Evolutionary conservation across 345 rosid genomes (phyloP).

Genomic region (Euphorbia pulcherrima): DNA sequence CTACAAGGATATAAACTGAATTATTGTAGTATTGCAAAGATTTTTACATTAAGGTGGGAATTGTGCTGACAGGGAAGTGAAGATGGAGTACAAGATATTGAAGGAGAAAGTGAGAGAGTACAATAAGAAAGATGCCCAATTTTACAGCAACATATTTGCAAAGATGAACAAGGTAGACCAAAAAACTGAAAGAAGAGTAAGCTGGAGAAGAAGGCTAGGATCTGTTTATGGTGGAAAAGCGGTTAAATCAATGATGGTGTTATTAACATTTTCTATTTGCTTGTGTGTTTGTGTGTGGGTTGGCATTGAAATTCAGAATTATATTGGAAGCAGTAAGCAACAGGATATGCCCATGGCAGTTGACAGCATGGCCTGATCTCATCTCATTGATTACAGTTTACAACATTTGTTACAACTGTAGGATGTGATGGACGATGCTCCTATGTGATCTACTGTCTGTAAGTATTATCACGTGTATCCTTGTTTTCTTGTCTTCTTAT

Average conservation of each 20-base stretch:
- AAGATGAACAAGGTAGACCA: conserved; percentile 22
- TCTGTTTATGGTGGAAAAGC: background rate
- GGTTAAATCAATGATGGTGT: background rate
- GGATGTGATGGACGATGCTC: too few relatives aligned
- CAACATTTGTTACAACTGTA: too few relatives aligned
- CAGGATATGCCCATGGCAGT: conserved; percentile 7
- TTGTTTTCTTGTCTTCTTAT: too few relatives aligned
- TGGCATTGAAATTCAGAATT: background rate
- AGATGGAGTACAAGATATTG: conserved; percentile 62
- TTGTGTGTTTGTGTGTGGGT: background rate
- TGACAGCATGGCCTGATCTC: conserved; percentile 17
- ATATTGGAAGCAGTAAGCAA: conserved; percentile 3
- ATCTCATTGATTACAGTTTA: too few relatives aligned
- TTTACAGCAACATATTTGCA: conserved; percentile 7
- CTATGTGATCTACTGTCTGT: too few relatives aligned
- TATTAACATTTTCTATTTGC: background rate
- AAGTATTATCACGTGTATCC: too few relatives aligned
- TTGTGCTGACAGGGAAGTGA: conserved; percentile 58
- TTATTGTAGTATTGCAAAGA: background rate
- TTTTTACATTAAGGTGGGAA: too few relatives aligned
- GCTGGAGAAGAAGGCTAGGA: background rate
- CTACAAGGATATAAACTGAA: too few relatives aligned
- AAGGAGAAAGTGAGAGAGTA: conserved; percentile 78
- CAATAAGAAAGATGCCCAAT: conserved; percentile 68
- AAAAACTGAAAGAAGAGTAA: background rate